Conservation (phyloP, 257 asterid genomes). For the Lycium ferocissimum region DNA sequence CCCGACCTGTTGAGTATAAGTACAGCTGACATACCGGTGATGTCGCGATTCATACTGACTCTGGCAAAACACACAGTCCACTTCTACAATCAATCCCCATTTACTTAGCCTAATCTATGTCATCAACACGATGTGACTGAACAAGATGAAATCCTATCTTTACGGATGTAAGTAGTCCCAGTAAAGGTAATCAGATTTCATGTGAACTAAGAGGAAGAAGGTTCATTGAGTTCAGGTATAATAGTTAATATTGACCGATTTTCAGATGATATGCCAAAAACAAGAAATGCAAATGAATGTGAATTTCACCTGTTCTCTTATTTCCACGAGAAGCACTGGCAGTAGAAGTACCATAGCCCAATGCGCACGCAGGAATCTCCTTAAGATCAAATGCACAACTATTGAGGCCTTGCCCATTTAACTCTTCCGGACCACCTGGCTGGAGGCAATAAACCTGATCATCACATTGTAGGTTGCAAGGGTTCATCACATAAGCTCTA, state of each 20-base stretch:
- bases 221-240: neutral
- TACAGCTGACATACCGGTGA: too few species aligned
- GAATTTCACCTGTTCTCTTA: constrained; percentile 20
- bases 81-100: too few species aligned
- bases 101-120: too few species aligned
- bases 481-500: constrained; percentile 17
- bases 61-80: too few species aligned
- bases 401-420: neutral
- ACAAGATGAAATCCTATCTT: too few species aligned
- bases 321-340: neutral
- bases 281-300: constrained; percentile 8
- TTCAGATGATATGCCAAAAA: constrained; percentile 15
- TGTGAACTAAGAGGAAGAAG: neutral
- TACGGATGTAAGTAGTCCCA: too few species aligned
- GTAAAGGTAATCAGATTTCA: too few species aligned
- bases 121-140: too few species aligned
- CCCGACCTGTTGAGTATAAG: too few species aligned
- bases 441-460: constrained; percentile 30
- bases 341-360: constrained; percentile 6
- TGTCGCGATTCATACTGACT: too few species aligned
- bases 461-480: constrained; percentile 29
- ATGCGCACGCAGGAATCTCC: constrained; percentile 18
- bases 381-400: constrained; percentile 3
- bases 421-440: neutral
- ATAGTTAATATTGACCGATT: neutral